These are phyloP conservation scores for Durio zibethinus DNA, from an alignment of 345 rosid species.

Conservation along the genomic window DNA sequence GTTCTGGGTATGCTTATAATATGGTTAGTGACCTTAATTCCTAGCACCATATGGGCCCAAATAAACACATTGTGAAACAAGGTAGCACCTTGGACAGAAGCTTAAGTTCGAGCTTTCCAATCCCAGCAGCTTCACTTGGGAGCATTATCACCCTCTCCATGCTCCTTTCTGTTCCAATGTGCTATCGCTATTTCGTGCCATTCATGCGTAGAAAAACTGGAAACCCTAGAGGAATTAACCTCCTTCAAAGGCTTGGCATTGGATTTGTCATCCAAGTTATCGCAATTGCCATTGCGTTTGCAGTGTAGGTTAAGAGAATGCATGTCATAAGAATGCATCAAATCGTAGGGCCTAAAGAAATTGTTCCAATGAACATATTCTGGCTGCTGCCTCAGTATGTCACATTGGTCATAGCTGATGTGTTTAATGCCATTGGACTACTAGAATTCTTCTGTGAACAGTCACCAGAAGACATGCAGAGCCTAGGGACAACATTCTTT, in stretches of 20 bases:
- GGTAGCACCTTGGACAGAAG: constrained; percentile 75
- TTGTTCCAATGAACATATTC: constrained; percentile 81
- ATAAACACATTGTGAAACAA: constrained; percentile 91
- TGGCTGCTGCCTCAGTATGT: constrained; percentile 84
- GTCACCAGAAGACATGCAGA: constrained; percentile 86
- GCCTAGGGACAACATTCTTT: constrained; percentile 89
- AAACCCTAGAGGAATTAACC: constrained; percentile 79
- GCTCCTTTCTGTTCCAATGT: constrained; percentile 79
- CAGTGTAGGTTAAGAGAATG: constrained; percentile 63
- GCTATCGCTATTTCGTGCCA: constrained; percentile 77
- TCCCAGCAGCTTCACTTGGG: constrained; percentile 82
- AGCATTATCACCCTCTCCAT: constrained; percentile 81
- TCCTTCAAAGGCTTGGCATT: constrained; percentile 76
- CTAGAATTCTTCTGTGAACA: constrained; percentile 92
- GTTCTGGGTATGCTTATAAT: constrained; percentile 62
- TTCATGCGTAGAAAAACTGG: constrained; percentile 60
- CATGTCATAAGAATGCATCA: constrained; percentile 39
- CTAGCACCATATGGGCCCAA: constrained; percentile 88
- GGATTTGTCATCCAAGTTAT: constrained; percentile 70
- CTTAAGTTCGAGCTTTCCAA: constrained; percentile 53
- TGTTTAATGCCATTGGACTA: constrained; percentile 70
- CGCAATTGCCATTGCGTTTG: constrained; percentile 73
- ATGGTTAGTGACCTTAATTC: constrained; percentile 78
- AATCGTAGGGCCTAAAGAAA: constrained; percentile 39
- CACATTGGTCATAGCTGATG: constrained; percentile 71